phyloP scores from a whole-genome alignment of 2,329 filamentous ascomycete genomes.

The Rutstroemia sp. region DNA sequence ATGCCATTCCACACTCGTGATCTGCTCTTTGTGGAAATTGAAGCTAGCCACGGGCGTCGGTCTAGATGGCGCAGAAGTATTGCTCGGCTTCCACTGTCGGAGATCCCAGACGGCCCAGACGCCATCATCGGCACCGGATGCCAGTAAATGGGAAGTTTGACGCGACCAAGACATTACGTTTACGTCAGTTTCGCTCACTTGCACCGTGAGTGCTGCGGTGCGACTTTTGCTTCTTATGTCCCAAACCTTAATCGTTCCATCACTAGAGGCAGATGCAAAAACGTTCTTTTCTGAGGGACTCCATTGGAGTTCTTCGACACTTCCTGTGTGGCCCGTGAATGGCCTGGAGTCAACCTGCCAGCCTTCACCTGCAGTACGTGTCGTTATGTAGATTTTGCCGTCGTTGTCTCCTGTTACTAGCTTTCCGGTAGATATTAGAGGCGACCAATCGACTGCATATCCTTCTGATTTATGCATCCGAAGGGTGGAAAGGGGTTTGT shows the following conservation, averaged over 20 bases:
- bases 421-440: conserved; percentile 70
- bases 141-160: conserved; percentile 81
- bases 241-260: conserved; percentile 94
- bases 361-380: conserved; percentile 76
- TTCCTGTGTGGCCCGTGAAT: conserved; percentile 76
- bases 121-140: conserved; percentile 88
- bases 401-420: conserved; percentile 88
- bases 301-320: conserved; percentile 95
- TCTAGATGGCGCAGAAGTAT: conserved; percentile 38
- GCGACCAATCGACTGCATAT: conserved; percentile 96
- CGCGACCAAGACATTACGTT: conserved; percentile 96
- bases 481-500: conserved; percentile 81
- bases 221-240: conserved; percentile 87
- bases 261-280: conserved; percentile 87
- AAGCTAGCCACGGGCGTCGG: conserved; percentile 87
- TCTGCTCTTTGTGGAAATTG: conserved; percentile 91
- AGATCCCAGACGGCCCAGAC: conserved; percentile 96
- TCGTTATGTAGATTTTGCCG: conserved; percentile 83
- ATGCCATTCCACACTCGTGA: conserved; percentile 96
- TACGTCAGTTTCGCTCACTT: conserved; percentile 78
- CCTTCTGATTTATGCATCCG: conserved; percentile 89
- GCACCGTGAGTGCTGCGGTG: conserved; percentile 78
- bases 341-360: conserved; percentile 82
- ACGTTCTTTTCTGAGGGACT: conserved; percentile 88
- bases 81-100: conserved; percentile 78